A percentile compares a stretch with the other conserved stretches of the same genome.
Evolutionary conservation across 192 early-diverging fungal species (phyloP).

Genomic region (Coemansia aciculifera): DNA sequence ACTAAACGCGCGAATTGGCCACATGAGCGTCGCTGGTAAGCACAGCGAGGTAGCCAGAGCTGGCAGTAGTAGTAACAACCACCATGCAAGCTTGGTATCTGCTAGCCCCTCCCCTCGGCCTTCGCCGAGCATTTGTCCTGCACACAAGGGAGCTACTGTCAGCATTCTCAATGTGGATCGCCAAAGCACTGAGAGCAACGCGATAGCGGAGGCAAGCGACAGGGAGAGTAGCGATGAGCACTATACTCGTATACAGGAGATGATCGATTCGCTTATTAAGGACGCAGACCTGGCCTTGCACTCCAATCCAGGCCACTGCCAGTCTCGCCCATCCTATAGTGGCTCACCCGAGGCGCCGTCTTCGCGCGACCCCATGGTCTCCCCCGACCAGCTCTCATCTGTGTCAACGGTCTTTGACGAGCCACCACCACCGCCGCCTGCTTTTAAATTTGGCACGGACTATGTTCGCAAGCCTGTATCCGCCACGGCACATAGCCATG

Average conservation of each 20-base stretch:
- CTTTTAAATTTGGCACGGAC: conserved; percentile 11
- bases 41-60: not conserved
- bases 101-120: not conserved
- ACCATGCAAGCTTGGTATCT: not conserved
- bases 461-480: not conserved
- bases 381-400: conserved; percentile 18
- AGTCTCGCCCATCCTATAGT: not conserved
- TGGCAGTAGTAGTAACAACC: not conserved
- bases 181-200: not conserved
- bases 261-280: conserved; percentile 53
- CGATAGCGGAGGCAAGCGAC: conserved; percentile 7
- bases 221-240: conserved; percentile 33
- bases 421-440: not conserved
- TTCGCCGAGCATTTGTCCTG: not conserved
- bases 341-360: conserved; percentile 8
- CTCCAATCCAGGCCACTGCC: conserved; percentile 22
- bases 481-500: not conserved
- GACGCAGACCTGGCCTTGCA: conserved; percentile 46
- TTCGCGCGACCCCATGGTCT: conserved; percentile 5
- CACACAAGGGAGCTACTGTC: conserved; percentile 1
- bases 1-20: conserved; percentile 42
- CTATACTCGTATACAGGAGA: conserved; percentile 49
- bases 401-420: conserved; percentile 34
- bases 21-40: conserved; percentile 14
- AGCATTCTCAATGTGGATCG: not conserved